Percentiles rank a stretch among this genome's conserved stretches.
Conservation (phyloP, 164 flowering plant genomes). For the Magnolia kwangsiensis region DNA sequence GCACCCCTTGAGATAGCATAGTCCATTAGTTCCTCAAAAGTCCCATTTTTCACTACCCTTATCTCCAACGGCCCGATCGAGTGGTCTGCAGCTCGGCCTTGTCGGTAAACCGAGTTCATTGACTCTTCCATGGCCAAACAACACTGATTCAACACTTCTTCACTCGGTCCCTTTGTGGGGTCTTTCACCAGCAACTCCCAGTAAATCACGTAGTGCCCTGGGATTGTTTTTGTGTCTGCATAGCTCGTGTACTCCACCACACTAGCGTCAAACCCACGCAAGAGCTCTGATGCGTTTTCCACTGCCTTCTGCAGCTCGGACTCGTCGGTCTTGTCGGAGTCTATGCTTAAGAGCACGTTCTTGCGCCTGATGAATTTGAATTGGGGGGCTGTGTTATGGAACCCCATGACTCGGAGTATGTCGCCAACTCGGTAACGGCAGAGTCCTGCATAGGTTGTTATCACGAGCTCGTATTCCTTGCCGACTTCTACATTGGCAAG, state of each 20-base stretch:
- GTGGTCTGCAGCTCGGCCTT: constrained; percentile 55
- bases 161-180: constrained; percentile 22
- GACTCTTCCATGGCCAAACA: constrained; percentile 73
- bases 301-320: constrained; percentile 63
- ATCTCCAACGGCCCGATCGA: constrained; percentile 79
- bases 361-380: constrained; percentile 59
- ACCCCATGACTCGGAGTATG: constrained; percentile 57
- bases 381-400: constrained; percentile 65
- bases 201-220: constrained; percentile 76
- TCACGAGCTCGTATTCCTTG: constrained; percentile 64
- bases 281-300: constrained; percentile 39
- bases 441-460: constrained; percentile 67
- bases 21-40: constrained; percentile 86
- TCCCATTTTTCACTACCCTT: constrained; percentile 58
- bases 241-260: constrained; percentile 77
- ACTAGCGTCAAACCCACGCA: constrained; percentile 38
- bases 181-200: constrained; percentile 61
- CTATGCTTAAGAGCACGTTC: constrained; percentile 70
- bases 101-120: constrained; percentile 75
- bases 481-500: constrained; percentile 58
- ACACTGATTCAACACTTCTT: constrained; percentile 41
- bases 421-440: constrained; percentile 71
- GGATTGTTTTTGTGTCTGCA: constrained; percentile 61
- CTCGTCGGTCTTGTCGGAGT: constrained; percentile 79
- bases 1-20: constrained; percentile 79